These are phyloP conservation scores for Arachis stenosperma DNA, from an alignment of 306 rosid genomes.

Conservation along the genomic window DNA sequence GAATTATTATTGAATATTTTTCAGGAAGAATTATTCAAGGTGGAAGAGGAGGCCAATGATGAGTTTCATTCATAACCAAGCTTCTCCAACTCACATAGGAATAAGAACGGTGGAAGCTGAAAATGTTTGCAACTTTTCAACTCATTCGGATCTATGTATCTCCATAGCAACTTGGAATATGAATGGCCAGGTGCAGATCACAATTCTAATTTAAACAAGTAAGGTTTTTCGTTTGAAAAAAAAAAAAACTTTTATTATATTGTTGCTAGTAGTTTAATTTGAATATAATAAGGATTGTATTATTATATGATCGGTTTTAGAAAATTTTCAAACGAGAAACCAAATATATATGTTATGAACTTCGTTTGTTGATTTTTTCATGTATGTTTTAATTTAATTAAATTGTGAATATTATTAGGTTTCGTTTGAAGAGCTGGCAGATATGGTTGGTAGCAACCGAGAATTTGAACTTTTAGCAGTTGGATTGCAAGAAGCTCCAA, in stretches of 20 bases:
- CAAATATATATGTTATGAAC: not conserved
- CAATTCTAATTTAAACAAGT: not conserved
- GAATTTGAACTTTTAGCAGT: conserved; percentile 68
- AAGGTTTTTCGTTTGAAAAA: not conserved
- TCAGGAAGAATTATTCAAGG: conserved; percentile 21
- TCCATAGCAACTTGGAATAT: conserved; percentile 78
- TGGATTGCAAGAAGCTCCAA: conserved; percentile 85
- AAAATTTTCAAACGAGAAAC: not conserved
- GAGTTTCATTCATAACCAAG: conserved; percentile 44
- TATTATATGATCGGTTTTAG: too few relatives aligned
- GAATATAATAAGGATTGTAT: too few relatives aligned
- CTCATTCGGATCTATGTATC: conserved; percentile 57
- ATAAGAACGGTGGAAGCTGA: conserved; percentile 55
- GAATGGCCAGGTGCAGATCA: conserved; percentile 60
- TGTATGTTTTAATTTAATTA: not conserved
- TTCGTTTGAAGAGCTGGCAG: conserved; percentile 58
- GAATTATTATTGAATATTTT: too few relatives aligned
- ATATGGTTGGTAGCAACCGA: conserved; percentile 50
- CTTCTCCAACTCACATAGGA: conserved; percentile 54
- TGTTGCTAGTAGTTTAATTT: too few relatives aligned
- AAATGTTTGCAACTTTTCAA: conserved; percentile 45
- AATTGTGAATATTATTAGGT: conserved; percentile 34
- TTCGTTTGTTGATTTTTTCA: not conserved
- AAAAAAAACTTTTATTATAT: too few relatives aligned
- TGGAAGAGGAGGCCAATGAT: conserved; percentile 37